Evolutionary conservation across 257 asterid species (phyloP), one percentile per base, ranked within the genome.

Genomic region (Rauvolfia tetraphylla): DNA sequence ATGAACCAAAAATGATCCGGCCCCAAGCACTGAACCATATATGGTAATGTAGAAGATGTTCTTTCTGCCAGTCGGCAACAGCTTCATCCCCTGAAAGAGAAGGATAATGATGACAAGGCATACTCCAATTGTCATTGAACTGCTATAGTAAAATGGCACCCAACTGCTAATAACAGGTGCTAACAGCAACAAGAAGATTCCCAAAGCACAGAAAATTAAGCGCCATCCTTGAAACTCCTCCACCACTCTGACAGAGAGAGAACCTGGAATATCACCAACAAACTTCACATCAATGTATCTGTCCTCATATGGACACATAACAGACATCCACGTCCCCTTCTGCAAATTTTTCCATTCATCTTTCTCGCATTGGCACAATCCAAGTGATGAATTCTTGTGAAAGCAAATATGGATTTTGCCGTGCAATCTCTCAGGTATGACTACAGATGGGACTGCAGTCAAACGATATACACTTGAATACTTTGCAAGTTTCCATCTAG

Each of bases 71-170:
- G 96, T 85, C 42, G 97, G 98, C 81, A 93, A 83, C 81, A 93
- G 82, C 79, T 93, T 93, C 98, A 92, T 93, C 68, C 93, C 98
- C 97, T 93, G 98, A 86, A 93, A 93, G 53, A 93, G 95, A 78
- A 93, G 78, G 79, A 93, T 86, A 72, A 92, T 84, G 79, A 93
- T 83, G 46, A 92, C 96, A 82, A 93, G 96, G 78, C 93, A 87
- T 68, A 92, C 76, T 81, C 97, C 97, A 25, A 93, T 89, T 42
- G 90, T 93, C 98, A 93, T 92, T 27, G 97, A 93, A 81, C 93
- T 92, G 88, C 97, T 88, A 79, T 93, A 93, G 84, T 93, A 93
- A 78, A 93, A 93, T 23, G 97, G 98, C 79, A 92, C 97, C 97
- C 97, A 93, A 87, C 94, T 83, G 81, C 97, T 87, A 76, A 93